These are phyloP conservation scores for Penicillium oxalicum DNA, from an alignment of 2,329 filamentous ascomycete species.

Conservation along the genomic window DNA sequence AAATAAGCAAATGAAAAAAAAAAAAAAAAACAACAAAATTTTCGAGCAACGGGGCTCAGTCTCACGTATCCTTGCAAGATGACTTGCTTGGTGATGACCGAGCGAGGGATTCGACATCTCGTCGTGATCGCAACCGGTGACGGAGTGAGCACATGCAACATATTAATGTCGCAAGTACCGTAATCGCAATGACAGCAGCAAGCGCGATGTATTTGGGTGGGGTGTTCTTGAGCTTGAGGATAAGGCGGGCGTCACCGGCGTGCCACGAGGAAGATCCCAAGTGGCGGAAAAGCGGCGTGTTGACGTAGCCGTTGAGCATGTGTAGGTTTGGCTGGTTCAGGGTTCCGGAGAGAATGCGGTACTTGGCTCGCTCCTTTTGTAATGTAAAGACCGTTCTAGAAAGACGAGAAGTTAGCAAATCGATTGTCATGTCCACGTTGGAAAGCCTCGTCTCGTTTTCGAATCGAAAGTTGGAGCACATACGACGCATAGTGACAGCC, in stretches of 20 bases:
- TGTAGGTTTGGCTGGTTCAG: background rate
- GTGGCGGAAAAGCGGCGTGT: slow-evolving; percentile 1
- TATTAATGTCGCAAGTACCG: background rate
- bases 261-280: background rate
- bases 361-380: background rate
- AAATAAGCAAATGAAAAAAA: too few relatives aligned
- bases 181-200: background rate
- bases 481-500: slow-evolving; percentile 2
- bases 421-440: too few relatives aligned
- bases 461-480: background rate
- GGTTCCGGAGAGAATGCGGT: background rate
- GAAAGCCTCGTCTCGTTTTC: too few relatives aligned
- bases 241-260: background rate
- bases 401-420: background rate
- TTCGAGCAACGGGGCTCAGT: too few relatives aligned
- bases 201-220: background rate
- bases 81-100: background rate
- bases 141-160: background rate
- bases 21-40: too few relatives aligned
- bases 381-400: background rate
- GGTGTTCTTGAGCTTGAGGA: background rate
- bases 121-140: background rate
- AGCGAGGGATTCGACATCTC: background rate
- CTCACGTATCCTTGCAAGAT: background rate
- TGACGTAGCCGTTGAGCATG: slow-evolving; percentile 1